Evolutionary conservation across 495 filamentous ascomycete species (phyloP).

Genomic region (Jackrogersella multiformis): DNA sequence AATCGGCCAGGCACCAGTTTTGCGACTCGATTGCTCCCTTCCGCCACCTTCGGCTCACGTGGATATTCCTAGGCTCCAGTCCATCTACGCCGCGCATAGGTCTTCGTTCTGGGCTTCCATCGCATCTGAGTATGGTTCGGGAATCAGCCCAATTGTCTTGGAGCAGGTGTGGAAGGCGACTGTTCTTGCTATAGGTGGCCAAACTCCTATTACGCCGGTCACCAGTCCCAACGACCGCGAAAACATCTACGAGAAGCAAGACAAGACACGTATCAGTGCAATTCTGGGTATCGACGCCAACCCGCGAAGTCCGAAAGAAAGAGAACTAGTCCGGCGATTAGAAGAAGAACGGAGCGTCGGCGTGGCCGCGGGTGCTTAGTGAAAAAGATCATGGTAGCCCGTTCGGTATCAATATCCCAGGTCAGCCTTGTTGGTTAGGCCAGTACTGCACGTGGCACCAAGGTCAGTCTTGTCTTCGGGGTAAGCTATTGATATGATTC

Average conservation of each 20-base stretch:
- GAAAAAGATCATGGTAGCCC: not conserved
- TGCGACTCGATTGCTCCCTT: constrained; percentile 63
- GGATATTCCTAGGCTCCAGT: constrained; percentile 72
- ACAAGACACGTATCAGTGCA: constrained; percentile 64
- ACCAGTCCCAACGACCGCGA: constrained; percentile 56
- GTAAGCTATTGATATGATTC: not conserved
- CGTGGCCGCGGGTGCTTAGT: constrained; percentile 27
- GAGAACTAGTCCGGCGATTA: constrained; percentile 60
- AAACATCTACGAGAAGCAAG: constrained; percentile 49
- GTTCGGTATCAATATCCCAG: not conserved
- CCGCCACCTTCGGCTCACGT: constrained; percentile 56
- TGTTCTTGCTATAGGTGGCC: constrained; percentile 38
- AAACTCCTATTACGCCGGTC: constrained; percentile 58
- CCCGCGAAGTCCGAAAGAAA: constrained; percentile 62
- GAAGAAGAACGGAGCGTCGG: constrained; percentile 53
- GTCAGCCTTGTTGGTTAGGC: not conserved
- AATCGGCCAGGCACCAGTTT: constrained; percentile 32
- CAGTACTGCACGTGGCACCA: not conserved
- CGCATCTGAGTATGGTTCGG: constrained; percentile 72
- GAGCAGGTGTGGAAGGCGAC: constrained; percentile 75
- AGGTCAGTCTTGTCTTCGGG: not conserved
- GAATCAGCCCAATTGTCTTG: constrained; percentile 68
- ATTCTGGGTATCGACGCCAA: constrained; percentile 64
- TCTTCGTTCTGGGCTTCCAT: constrained; percentile 76
- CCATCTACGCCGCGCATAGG: constrained; percentile 74